Percentiles rank a stretch among this genome's conserved stretches.
These are phyloP conservation scores for Penicillium coffeae DNA, from an alignment of 495 filamentous ascomycete species.

Conservation along the genomic window DNA sequence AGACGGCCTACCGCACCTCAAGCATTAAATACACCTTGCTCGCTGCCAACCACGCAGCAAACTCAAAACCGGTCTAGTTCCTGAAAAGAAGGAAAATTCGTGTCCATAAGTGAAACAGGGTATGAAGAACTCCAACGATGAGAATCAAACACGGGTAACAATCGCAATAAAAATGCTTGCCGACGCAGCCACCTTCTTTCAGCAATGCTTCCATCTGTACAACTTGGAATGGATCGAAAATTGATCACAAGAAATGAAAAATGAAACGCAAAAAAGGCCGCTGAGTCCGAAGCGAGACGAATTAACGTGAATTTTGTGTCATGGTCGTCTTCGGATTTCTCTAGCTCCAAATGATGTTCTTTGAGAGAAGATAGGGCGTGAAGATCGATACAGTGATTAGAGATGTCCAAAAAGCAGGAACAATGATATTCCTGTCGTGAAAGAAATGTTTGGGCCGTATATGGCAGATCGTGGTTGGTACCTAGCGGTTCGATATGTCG, in stretches of 20 bases:
- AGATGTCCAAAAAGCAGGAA: no score
- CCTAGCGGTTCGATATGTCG: no score
- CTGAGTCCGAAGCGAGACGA: constrained; percentile 30
- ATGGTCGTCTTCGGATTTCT: no score
- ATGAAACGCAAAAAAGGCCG: constrained; percentile 19
- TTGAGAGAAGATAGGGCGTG: no score
- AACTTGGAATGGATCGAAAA: constrained; percentile 9
- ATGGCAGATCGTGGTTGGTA: no score
- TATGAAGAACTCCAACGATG: constrained; percentile 13
- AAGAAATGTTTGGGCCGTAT: no score
- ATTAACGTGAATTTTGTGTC: constrained; percentile 12
- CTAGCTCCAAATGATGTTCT: no score
- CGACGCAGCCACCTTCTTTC: constrained; percentile 6
- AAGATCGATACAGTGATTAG: no score
- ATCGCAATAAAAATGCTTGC: constrained; percentile 5
- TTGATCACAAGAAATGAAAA: constrained; percentile 7
- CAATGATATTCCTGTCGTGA: no score
- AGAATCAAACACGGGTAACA: constrained; percentile 1
- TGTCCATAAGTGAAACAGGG: constrained; percentile 14
- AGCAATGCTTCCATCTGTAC: constrained; percentile 15
- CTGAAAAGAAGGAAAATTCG: constrained; percentile 5
- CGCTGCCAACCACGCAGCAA: constrained; percentile 1
- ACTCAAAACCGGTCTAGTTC: constrained; percentile 14
- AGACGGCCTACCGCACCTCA: neutral
- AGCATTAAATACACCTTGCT: constrained; percentile 1